Evolutionary conservation across 2,329 filamentous ascomycete genomes (phyloP), one percentile per base, ranked within the genome.

Genomic region (Fusarium floridanum): DNA sequence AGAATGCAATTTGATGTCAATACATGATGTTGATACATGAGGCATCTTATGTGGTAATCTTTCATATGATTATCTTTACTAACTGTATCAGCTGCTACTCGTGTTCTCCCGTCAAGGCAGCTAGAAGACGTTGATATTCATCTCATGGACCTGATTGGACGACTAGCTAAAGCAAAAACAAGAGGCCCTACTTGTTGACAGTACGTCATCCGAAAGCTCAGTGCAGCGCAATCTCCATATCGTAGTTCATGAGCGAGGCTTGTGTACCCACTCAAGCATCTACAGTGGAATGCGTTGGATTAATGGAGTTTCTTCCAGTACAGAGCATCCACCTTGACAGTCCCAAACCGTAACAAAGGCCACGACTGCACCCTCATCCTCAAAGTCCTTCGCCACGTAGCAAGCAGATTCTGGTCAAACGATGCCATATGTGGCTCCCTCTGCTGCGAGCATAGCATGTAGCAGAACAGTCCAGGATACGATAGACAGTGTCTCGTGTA

Each of bases 291-390:
- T 8, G 36, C 16, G 6, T 39, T 16, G 4, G 5, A 22, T 17
- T 65, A 53, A 39, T 36, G 22, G 24, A 68, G 34, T 41, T 68
- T 64, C 61, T 76, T 77, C 75, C 75, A 77, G 50, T 72, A 76
- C 5, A 77, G 61, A 2, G 75, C 75, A 62, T 77, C 75, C 29
- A 77, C 69, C 57, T 77, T 77, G 4, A 76, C 74, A 12, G 75
- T 71, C 1, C 61, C 74, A 45, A 77, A 76, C 1, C 74, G 66
- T 16, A 77, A 55, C 5, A 77, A 43, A 3, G 74, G 72, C 75
- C 75, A 77, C 7, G 74, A 71, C 24, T 68, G 68, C 10, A 74
- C 73, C 24, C 74, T 67, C 24, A 74, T 73, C 3, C 74, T 14
- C 8, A 57, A 22, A 6, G 53, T 57, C 53, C 34, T 57, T 2